These are phyloP conservation scores for Fusarium siculi DNA, from an alignment of 2,329 filamentous ascomycete genomes.

Conservation along the genomic window DNA sequence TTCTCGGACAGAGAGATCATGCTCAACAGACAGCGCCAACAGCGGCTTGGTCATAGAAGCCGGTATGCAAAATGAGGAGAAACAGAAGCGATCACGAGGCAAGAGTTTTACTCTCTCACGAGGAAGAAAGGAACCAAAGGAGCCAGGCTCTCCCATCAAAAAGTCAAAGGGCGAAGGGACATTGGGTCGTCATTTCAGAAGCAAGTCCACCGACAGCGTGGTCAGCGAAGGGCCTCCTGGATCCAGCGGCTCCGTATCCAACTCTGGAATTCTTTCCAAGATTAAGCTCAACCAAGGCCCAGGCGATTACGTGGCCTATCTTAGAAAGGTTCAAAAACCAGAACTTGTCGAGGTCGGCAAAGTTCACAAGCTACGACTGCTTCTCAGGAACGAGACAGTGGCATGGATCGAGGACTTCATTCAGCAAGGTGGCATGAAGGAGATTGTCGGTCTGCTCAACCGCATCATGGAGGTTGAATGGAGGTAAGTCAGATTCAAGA, in stretches of 20 bases:
- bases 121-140: conserved; percentile 68
- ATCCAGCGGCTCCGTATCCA: conserved; percentile 63
- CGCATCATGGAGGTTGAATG: conserved; percentile 97
- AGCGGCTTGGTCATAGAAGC: conserved; percentile 49
- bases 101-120: conserved; percentile 81
- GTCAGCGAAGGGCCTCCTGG: conserved; percentile 67
- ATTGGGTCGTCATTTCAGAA: conserved; percentile 71
- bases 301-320: conserved; percentile 85
- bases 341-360: conserved; percentile 92
- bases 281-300: conserved; percentile 80
- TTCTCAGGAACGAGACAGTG: conserved; percentile 94
- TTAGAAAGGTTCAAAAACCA: conserved; percentile 83
- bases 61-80: conserved; percentile 57
- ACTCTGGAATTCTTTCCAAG: conserved; percentile 70
- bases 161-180: conserved; percentile 76
- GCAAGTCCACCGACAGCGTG: conserved; percentile 78
- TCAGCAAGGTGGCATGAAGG: conserved; percentile 87
- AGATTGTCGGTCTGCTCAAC: conserved; percentile 86
- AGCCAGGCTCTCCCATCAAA: conserved; percentile 76
- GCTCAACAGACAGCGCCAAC: conserved; percentile 58
- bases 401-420: conserved; percentile 96
- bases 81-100: conserved; percentile 60
- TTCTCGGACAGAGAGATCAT: conserved; percentile 56
- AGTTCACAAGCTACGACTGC: conserved; percentile 88
- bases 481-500: conserved; percentile 71